Evolutionary conservation across 2,329 filamentous ascomycete species (phyloP), one percentile per base, ranked within the genome.

Genomic region (Phyllosticta capitalensis): DNA sequence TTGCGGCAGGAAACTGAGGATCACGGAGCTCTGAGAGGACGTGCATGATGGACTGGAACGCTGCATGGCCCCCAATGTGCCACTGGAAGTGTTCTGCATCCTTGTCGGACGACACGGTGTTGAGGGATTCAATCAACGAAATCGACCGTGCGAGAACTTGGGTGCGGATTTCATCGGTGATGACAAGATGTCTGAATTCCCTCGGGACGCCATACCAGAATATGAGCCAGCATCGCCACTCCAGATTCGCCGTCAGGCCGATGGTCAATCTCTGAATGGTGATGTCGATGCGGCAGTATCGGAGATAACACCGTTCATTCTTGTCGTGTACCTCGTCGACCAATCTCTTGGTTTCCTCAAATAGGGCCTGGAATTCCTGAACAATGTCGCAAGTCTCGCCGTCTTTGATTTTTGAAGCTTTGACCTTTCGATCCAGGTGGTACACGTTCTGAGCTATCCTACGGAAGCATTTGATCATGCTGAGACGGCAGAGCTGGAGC

Each of bases 121-220:
- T 74, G 14, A 73, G 61, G 0, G 70, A 69, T 54, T 74, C 71
- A 38, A 74, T 69, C 26, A 68, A 69, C 28, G 69, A 72, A n/a
- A 74, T 64, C 1, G 71, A 73, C 45, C 73, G 72, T 33, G 71
- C 68, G 30, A 74, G 73, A 19, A 74, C 73, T 1, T 71, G 52
- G 17, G 54, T 51, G 3, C 58, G 50, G 5, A 60, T 50, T 28
- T 56, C 58, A 6, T 56, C 49, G 21, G 50, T 50, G 10, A 60
- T 60, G 6, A 60, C 54, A 3, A 53, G 30, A 49, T 38, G 22
- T 33, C 58, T 56, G 48, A 60, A 9, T 9, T 60, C 58, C 33
- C 56, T 60, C 5, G 72, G 72, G 65, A 73, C 72, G 19, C 72
- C 67, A 19, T 72, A 67, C 72, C 72, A 74, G 61, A 73, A 73